These are phyloP conservation scores for Gypsophila paniculata DNA, from an alignment of 179 eudicot genomes.

Conservation along the genomic window DNA sequence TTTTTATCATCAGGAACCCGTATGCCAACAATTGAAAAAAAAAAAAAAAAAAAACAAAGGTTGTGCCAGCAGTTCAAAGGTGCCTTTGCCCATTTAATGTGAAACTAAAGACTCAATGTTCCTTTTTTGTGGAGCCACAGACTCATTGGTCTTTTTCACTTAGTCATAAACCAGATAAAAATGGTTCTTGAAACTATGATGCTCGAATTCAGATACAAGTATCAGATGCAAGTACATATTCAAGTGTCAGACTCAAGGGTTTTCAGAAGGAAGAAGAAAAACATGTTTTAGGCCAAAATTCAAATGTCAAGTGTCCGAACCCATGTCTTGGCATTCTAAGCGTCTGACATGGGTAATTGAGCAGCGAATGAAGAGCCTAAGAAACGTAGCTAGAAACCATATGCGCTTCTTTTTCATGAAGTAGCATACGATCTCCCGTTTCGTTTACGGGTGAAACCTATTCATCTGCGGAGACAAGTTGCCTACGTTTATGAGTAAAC, in stretches of 20 bases:
- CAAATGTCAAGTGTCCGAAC: neutral
- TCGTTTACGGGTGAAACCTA: too few relatives aligned
- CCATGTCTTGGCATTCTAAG: too few relatives aligned
- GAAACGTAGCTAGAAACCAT: too few relatives aligned
- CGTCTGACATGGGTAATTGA: too few relatives aligned
- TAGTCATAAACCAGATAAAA: neutral
- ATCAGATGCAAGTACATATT: neutral
- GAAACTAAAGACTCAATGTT: neutral
- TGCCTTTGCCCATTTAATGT: neutral
- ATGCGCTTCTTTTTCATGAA: too few relatives aligned
- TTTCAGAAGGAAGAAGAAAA: neutral
- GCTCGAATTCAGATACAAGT: neutral
- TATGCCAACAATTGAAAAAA: neutral
- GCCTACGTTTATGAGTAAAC: too few relatives aligned
- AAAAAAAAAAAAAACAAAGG: neutral
- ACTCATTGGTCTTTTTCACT: too few relatives aligned
- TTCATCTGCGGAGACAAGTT: too few relatives aligned
- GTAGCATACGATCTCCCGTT: too few relatives aligned
- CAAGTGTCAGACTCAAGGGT: neutral
- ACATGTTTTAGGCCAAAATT: neutral
- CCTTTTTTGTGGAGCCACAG: too few relatives aligned
- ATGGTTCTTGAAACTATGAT: neutral
- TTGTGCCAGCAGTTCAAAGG: neutral
- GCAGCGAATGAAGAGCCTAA: too few relatives aligned
- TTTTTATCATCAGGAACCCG: too few relatives aligned